These are phyloP conservation scores for Aquanectria penicillioides DNA, from an alignment of 2,329 filamentous ascomycete genomes.

Conservation along the genomic window DNA sequence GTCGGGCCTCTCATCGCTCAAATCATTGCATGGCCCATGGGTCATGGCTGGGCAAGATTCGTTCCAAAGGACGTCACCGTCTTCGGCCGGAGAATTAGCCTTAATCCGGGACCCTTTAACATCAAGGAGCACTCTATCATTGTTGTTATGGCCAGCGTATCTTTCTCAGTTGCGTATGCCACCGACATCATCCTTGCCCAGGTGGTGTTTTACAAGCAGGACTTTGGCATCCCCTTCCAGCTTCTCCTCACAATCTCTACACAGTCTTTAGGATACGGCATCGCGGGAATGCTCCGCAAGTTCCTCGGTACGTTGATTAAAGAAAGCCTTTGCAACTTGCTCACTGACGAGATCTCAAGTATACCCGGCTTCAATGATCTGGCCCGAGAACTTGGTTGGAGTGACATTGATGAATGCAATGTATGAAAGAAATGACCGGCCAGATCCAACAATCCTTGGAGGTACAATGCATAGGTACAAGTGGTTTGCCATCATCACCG, in stretches of 20 bases:
- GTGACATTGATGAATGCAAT: slow-evolving; percentile 77
- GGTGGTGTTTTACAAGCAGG: slow-evolving; percentile 75
- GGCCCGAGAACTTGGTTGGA: slow-evolving; percentile 74
- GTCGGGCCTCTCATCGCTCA: slow-evolving; percentile 71
- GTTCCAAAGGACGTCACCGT: slow-evolving; percentile 61
- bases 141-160: slow-evolving; percentile 76
- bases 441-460: slow-evolving; percentile 65
- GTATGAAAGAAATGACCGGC: slow-evolving; percentile 67
- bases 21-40: slow-evolving; percentile 71
- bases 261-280: slow-evolving; percentile 75
- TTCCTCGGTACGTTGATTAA: slow-evolving; percentile 61
- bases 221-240: slow-evolving; percentile 74
- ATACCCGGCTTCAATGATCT: slow-evolving; percentile 78
- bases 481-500: slow-evolving; percentile 70
- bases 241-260: slow-evolving; percentile 74
- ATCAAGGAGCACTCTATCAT: slow-evolving; percentile 77
- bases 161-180: slow-evolving; percentile 76
- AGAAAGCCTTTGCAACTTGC: neutral
- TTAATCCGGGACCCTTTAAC: slow-evolving; percentile 77
- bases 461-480: slow-evolving; percentile 73
- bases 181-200: slow-evolving; percentile 80
- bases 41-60: slow-evolving; percentile 67
- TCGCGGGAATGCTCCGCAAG: slow-evolving; percentile 73
- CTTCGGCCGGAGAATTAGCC: slow-evolving; percentile 63
- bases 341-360: slow-evolving; percentile 48